Evolutionary conservation across 1,284 basidiomycete species (phyloP), one percentile per base, ranked within the genome.

Genomic region (Puccinia sorghi): DNA sequence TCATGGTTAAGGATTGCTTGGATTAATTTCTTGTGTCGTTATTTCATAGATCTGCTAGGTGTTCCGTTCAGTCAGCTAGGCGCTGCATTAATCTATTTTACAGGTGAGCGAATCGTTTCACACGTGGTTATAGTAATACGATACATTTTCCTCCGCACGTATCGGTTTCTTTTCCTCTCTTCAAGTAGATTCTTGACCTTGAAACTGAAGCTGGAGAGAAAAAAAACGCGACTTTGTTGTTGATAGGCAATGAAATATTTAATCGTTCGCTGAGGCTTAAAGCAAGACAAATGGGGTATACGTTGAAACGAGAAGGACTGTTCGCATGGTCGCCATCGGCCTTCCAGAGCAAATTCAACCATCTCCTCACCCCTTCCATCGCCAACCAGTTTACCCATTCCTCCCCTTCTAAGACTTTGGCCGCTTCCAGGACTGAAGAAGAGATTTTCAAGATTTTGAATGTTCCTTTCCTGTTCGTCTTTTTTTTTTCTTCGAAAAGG

Each of bases 21-120:
- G 48, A 50, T 50, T 50, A 15, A 39, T 71, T 22, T 52, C 64
- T 48, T 25, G 32, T 27, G 48, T 56, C 66, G 54, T 52, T 67
- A n/a, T 56, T 37, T 32, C 76, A 22, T 59, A 88, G 89, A 90
- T 82, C 88, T 95, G 79, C 86, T 94, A 37, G 89, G 88, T 27
- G 88, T 94, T 2, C 92, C 93, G 0, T 94, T 90, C 87, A 85
- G 87, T 75, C 89, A 88, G 64, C 88, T 90, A 82, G 94, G 94
- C 0, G 93, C 91, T 0, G 93, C 93, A 0, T 84, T 94, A 78
- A 86, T 97, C 27, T 96, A 96, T 85, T 96, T 94, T 83, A 95
- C 93, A 0, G 46, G 92, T 90, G 4, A 80, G 81, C 82, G 48
- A 17, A 50, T 50, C 8, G 8, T 50, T 12, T 25, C 57, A 48